Conservation (phyloP, 2,329 filamentous ascomycete species). For the Ophiostoma ulmi region DNA sequence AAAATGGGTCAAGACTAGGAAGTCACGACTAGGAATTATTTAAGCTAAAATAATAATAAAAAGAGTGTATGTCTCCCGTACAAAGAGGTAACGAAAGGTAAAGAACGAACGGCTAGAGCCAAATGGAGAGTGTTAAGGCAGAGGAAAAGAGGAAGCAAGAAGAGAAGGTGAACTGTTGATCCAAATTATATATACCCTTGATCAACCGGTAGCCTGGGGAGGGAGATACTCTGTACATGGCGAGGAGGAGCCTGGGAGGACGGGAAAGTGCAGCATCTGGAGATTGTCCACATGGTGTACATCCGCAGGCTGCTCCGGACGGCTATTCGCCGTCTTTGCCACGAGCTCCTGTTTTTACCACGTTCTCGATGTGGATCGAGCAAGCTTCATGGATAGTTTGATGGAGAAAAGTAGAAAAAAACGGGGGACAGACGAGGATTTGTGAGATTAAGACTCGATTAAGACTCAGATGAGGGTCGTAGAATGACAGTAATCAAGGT, state of each 20-base stretch:
- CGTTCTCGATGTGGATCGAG: neutral
- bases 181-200: slow-evolving; percentile 12
- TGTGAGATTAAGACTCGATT: neutral
- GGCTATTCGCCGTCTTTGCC: slow-evolving; percentile 8
- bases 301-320: slow-evolving; percentile 11
- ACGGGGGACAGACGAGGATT: neutral
- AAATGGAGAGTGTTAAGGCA: neutral
- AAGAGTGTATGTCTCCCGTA: neutral
- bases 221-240: too few relatives aligned
- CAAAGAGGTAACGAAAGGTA: neutral
- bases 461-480: neutral
- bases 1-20: neutral
- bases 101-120: neutral
- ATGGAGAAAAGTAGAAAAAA: slow-evolving; percentile 14
- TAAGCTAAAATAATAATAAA: neutral
- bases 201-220: neutral
- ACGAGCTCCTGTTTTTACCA: slow-evolving; percentile 8
- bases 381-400: neutral
- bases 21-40: neutral
- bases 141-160: neutral
- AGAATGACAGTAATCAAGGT: neutral
- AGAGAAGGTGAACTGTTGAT: neutral
- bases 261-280: neutral
- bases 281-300: neutral
- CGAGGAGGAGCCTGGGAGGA: neutral